A percentile compares a stretch with the other conserved stretches of the same genome.
These are phyloP conservation scores for Metschnikowia orientalis DNA, from an alignment of 805 yeast genomes.

Conservation along the genomic window DNA sequence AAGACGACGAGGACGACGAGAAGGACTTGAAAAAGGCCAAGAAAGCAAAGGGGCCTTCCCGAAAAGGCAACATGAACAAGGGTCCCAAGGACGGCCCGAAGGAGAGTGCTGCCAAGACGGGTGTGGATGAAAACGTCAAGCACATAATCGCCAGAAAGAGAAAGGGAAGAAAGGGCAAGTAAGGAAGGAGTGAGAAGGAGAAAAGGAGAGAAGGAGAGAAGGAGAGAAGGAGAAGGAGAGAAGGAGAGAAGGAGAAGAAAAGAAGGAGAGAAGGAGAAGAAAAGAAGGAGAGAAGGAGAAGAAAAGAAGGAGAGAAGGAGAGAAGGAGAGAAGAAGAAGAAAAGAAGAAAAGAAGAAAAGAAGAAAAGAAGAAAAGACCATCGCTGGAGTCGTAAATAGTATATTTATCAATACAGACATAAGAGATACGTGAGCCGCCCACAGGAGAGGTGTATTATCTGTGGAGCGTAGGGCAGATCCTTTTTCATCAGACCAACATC, in stretches of 20 bases:
- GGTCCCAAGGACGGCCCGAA: slow-evolving; percentile 21
- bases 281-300: no score
- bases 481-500: no score
- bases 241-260: no score
- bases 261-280: no score
- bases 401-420: no score
- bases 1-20: slow-evolving; percentile 21
- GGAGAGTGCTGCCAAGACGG: slow-evolving; percentile 26
- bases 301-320: no score
- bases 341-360: background rate
- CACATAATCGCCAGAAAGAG: slow-evolving; percentile 66
- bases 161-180: slow-evolving; percentile 54
- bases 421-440: no score
- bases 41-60: slow-evolving; percentile 25
- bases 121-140: slow-evolving; percentile 52
- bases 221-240: no score
- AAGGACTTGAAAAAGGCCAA: slow-evolving; percentile 21
- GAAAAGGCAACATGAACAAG: slow-evolving; percentile 45
- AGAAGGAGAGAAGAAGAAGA: no score
- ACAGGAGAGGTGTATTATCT: no score
- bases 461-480: no score
- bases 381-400: slow-evolving; percentile 2
- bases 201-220: background rate
- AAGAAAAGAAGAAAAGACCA: slow-evolving; percentile 3
- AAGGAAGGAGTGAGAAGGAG: slow-evolving; percentile 1